Base-by-base conservation (phyloP, 202 grass and related monocot species). In the Panicum hallii region DNA sequence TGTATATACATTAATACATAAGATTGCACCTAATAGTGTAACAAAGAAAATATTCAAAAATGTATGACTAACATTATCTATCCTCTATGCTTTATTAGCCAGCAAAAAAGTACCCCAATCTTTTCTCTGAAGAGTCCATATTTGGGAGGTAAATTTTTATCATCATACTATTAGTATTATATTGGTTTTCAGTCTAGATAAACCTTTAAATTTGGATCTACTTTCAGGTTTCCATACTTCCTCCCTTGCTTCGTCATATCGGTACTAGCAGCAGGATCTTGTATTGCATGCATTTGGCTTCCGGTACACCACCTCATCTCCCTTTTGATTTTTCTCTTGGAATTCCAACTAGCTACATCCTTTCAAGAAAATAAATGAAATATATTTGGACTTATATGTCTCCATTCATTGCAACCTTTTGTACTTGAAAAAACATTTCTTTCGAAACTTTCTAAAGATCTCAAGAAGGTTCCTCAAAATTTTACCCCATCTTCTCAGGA, bases 171-270 rank as follows among this genome's bases (percentile, higher is more conserved):
- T 17, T 56, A 47, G 2, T 53, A 32, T 78, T 74, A 15, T 10
- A 70, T 13, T 26, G 26, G 20, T 19, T 19, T 50, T 63, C 47
- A 48, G 61, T 19, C 41, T 17, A 70, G 14, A 81, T 32, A 50
- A 67, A 6, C 54, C 58, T 85, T 63, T 65, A 28, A 68, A 41
- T 57, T 6, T 79, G 14, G 10, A 75, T 80, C 63, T 64, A 20
- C n/a, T 72, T 86, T 62, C 65, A 94, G 92, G 82, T 94, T 92
- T 86, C 90, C 92, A 17, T 94, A 94, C 79, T 90, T 94, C 53
- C 81, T 94, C 48, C 92, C 92, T 45, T 92, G 85, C 75, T 88
- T 94, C 17, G 79, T 81, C 67, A 90, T 94, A 87, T 91, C 89
- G 4, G 56, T 91, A 58, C 56, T 94, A 55, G 92, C 92, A 78